Base-by-base conservation (phyloP, 2,329 filamentous ascomycete species). In the Epichloe glyceriae region DNA sequence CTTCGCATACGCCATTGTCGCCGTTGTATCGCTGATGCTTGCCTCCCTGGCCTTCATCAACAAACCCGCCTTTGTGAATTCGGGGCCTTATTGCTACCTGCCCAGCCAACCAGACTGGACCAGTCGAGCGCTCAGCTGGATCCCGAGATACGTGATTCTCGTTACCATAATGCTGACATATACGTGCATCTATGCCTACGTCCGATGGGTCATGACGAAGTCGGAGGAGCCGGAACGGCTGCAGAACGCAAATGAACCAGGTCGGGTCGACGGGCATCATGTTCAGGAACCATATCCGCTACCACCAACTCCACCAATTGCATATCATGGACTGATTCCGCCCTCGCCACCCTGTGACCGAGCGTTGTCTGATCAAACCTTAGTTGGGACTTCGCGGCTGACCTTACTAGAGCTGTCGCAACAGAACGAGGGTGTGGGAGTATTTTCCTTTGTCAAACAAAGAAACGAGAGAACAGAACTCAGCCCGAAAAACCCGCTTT, bases 131-230 rank as follows among this genome's bases (percentile, higher is more conserved):
- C 69, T 90, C 2, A 77, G 78, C 52, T 91, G 86, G 86, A 73
- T 86, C 7, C 86, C 86, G 37, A 75, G 86, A 47, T 88, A 88
- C 55, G 56, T 86, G 37, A 81, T 88, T 48, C 79, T 85, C 56
- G 60, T 75, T 8, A 68, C 75, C 26, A 84, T 90, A 55, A 66
- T 87, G 35, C 63, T 72, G 30, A 76, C 86, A 2, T 87, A 88
- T 46, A 68, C 77, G 22, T 78, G 76, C 6, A 82, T 89, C n/a
- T 89, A 89, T 61, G 60, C 79, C 11, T 85, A 87, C 55, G 80
- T 89, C 7, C 66, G 70, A 19, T 64, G 67, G 11, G 62, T 69
- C 35, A 70, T 74, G 60, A 63, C 61, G 3, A 63, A 67, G 3
- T 73, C 73, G 50, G 65, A 63, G 20, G 55, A 55, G n/a, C 54